Evolutionary conservation across 306 rosid genomes (phyloP).

Genomic region (Ammopiptanthus mongolicus): DNA sequence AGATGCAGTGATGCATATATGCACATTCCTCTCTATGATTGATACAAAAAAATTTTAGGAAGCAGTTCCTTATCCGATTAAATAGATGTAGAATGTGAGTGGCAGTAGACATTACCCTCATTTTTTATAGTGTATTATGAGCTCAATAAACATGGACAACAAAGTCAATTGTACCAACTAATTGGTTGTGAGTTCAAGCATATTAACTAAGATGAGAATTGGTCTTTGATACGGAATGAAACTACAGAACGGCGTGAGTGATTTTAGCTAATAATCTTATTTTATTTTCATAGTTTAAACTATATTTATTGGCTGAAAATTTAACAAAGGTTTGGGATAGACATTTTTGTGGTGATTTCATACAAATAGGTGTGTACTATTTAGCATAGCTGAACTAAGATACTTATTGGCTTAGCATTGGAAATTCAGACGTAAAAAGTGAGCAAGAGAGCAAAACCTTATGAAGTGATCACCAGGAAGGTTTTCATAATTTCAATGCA

Average conservation of each 20-base stretch:
- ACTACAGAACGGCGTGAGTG: too few relatives aligned
- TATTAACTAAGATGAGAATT: neutral
- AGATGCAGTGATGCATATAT: neutral
- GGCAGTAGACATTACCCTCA: neutral
- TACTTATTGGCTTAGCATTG: neutral
- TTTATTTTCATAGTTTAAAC: too few relatives aligned
- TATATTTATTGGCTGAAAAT: too few relatives aligned
- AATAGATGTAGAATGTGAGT: neutral
- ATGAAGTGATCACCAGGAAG: neutral
- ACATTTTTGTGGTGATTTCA: too few relatives aligned
- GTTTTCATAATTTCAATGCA: neutral
- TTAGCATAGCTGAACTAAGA: too few relatives aligned
- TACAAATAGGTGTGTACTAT: too few relatives aligned
- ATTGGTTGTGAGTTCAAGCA: neutral
- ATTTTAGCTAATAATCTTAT: too few relatives aligned
- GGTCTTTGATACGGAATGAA: too few relatives aligned
- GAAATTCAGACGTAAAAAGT: neutral
- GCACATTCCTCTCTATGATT: neutral
- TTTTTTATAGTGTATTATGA: neutral
- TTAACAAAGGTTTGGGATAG: too few relatives aligned
- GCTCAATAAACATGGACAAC: neutral
- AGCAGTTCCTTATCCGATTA: neutral
- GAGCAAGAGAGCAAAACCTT: neutral
- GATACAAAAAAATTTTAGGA: too few relatives aligned
- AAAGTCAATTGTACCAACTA: neutral